A percentile compares a stretch with the other conserved stretches of the same genome.
phyloP scores from a whole-genome alignment of 306 rosid species.

The Rosa rugosa region DNA sequence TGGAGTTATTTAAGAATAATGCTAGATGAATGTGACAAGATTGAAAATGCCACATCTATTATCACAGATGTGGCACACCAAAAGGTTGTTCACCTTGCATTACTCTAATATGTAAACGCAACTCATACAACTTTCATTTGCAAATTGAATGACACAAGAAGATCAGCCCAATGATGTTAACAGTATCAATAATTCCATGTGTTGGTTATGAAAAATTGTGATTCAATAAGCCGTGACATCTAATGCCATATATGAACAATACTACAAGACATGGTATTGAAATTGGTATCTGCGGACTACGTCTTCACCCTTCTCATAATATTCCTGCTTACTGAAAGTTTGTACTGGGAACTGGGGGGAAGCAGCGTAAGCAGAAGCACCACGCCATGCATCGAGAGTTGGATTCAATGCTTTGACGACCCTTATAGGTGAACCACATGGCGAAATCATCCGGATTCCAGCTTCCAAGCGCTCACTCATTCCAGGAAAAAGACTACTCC shows the following conservation, averaged over 20 bases:
- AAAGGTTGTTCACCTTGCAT: neutral
- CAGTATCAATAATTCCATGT: constrained; percentile 4
- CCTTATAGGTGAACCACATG: constrained; percentile 70
- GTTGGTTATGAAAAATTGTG: neutral
- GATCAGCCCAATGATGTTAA: neutral
- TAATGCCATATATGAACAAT: neutral
- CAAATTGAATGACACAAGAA: neutral
- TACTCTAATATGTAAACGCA: neutral
- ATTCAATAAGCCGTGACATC: constrained; percentile 9
- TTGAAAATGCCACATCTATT: too few relatives aligned
- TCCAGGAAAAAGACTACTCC: constrained; percentile 81
- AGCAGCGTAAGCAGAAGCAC: constrained; percentile 83
- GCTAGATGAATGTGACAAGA: neutral
- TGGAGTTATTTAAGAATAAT: too few relatives aligned
- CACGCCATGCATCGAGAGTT: constrained; percentile 92
- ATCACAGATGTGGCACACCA: too few relatives aligned
- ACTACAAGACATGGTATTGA: constrained; percentile 56
- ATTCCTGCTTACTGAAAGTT: constrained; percentile 76
- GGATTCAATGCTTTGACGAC: constrained; percentile 84
- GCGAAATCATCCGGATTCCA: constrained; percentile 83
- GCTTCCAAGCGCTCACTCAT: constrained; percentile 76
- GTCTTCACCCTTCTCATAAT: constrained; percentile 87
- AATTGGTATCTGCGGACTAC: constrained; percentile 74
- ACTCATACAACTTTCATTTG: neutral
- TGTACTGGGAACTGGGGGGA: constrained; percentile 61